Conservation (phyloP, 306 rosid species). For the Lathyrus aphaca region DNA sequence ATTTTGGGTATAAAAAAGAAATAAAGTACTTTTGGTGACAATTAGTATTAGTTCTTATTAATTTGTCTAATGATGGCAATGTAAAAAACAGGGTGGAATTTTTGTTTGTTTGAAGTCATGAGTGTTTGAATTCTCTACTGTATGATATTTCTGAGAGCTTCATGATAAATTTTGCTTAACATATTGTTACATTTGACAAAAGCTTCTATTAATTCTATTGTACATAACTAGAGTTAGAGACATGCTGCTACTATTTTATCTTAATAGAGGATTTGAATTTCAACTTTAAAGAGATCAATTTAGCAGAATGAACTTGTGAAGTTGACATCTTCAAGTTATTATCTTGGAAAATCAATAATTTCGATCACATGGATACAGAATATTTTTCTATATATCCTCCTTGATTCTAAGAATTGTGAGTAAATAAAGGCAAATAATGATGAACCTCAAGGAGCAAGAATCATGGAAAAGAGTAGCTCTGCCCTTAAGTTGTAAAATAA, state of each 20-base stretch:
- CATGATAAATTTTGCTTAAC: slow-evolving; percentile 15
- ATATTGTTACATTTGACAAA: neutral
- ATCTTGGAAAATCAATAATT: neutral
- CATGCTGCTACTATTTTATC: neutral
- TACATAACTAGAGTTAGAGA: neutral
- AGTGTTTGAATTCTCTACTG: slow-evolving; percentile 23
- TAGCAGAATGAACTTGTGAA: neutral
- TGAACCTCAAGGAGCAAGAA: neutral
- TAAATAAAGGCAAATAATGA: neutral
- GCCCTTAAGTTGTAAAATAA: neutral
- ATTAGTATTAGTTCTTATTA: slow-evolving; percentile 12
- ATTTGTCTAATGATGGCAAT: slow-evolving; percentile 24
- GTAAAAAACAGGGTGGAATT: slow-evolving; percentile 36
- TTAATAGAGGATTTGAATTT: neutral
- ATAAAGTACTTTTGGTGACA: slow-evolving; percentile 10
- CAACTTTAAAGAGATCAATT: neutral
- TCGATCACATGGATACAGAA: neutral
- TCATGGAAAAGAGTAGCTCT: neutral
- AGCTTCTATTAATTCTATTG: neutral
- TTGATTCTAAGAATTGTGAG: neutral
- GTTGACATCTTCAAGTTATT: neutral
- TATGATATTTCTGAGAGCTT: slow-evolving; percentile 6
- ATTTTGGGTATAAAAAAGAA: slow-evolving; percentile 36
- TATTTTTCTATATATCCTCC: neutral
- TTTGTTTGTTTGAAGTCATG: slow-evolving; percentile 27